A percentile compares a stretch with the other conserved stretches of the same genome.
phyloP scores from a whole-genome alignment of 331 rosid species.

The Cydonia oblonga region DNA sequence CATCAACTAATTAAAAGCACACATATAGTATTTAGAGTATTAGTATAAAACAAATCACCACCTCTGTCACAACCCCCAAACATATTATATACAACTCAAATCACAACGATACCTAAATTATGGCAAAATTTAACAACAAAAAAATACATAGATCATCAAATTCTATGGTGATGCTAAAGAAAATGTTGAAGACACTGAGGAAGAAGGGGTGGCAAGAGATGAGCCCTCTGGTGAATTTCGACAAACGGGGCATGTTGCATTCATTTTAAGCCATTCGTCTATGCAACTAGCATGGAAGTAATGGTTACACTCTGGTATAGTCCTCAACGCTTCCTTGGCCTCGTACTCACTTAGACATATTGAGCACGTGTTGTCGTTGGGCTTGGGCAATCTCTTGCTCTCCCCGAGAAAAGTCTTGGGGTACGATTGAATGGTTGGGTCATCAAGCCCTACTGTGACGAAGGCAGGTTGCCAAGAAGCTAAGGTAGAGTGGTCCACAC shows the following conservation, averaged over 20 bases:
- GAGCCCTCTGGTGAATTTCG: conserved; percentile 17
- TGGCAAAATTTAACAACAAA: neutral
- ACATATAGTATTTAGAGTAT: neutral
- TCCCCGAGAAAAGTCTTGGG: conserved; percentile 29
- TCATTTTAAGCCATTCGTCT: conserved; percentile 50
- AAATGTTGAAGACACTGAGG: conserved; percentile 7
- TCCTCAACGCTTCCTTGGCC: conserved; percentile 34
- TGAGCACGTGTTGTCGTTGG: conserved; percentile 29
- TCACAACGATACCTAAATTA: neutral
- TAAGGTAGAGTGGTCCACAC: neutral
- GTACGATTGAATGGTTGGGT: conserved; percentile 36
- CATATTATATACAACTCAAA: neutral
- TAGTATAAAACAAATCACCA: neutral
- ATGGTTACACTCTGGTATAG: conserved; percentile 42
- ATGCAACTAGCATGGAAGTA: conserved; percentile 41
- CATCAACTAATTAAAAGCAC: no score
- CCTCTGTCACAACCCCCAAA: neutral
- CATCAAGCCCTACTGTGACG: conserved; percentile 31
- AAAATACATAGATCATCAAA: neutral
- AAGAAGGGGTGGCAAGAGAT: neutral
- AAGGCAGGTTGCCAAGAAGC: neutral
- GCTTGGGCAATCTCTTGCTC: conserved; percentile 24
- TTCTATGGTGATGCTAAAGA: neutral
- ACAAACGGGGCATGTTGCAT: conserved; percentile 40
- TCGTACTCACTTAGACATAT: conserved; percentile 38